Percentiles rank a stretch among this genome's conserved stretches.
Evolutionary conservation across 805 yeast species (phyloP).

Genomic region (Candida alai): DNA sequence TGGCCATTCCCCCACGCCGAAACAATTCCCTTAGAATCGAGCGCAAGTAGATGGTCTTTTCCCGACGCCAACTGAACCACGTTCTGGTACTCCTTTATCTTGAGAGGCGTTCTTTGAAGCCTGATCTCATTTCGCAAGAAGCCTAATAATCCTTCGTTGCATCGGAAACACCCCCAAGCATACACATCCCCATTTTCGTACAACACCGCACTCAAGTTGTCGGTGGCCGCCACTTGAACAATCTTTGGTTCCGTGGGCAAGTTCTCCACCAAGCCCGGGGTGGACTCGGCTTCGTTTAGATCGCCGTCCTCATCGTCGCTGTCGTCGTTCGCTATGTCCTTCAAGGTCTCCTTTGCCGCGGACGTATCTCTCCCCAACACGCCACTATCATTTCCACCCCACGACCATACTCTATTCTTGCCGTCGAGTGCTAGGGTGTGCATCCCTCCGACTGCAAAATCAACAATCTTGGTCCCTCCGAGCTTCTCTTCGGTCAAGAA

Average conservation of each 20-base stretch:
- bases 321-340: constrained; percentile 58
- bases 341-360: constrained; percentile 54
- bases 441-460: constrained; percentile 94
- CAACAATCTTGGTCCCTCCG: constrained; percentile 63
- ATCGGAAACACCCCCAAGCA: constrained; percentile 97
- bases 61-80: constrained; percentile 87
- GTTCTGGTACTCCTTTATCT: constrained; percentile 56
- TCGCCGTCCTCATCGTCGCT: constrained; percentile 77
- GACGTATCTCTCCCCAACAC: constrained; percentile 88
- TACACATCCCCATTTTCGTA: constrained; percentile 81
- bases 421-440: constrained; percentile 82
- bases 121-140: constrained; percentile 57
- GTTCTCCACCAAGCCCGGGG: constrained; percentile 74
- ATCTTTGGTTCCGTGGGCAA: constrained; percentile 54
- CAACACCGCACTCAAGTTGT: constrained; percentile 79
- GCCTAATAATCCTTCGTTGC: constrained; percentile 88
- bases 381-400: constrained; percentile 96
- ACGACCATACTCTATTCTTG: constrained; percentile 83
- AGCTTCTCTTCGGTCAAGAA: constrained; percentile 50
- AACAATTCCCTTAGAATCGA: constrained; percentile 81
- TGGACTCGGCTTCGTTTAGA: constrained; percentile 82
- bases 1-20: constrained; percentile 98
- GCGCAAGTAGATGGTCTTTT: constrained; percentile 84
- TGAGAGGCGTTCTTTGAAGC: constrained; percentile 65
- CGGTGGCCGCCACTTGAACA: constrained; percentile 87